A percentile compares a stretch with the other conserved stretches of the same genome.
Evolutionary conservation across 805 yeast genomes (phyloP).

Genomic region (Lachancea waltii): DNA sequence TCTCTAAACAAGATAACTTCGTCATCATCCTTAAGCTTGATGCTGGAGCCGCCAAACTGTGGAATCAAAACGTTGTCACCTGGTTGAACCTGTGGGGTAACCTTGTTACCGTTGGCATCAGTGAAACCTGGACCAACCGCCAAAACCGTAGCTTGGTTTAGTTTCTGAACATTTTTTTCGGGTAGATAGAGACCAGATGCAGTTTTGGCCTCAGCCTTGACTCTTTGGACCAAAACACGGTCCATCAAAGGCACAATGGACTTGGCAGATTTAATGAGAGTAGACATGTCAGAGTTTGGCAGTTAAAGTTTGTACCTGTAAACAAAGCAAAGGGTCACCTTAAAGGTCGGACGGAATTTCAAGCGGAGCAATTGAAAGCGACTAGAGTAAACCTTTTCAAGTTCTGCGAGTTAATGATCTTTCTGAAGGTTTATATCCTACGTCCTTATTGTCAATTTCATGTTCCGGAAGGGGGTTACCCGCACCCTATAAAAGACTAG

Average conservation of each 20-base stretch:
- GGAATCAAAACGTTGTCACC: conserved; percentile 97
- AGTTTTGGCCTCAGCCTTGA: conserved; percentile 85
- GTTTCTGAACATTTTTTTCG: conserved; percentile 91
- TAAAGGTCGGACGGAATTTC: too few species aligned
- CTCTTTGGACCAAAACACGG: conserved; percentile 92
- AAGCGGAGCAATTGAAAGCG: too few species aligned
- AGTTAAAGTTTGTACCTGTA: too few species aligned
- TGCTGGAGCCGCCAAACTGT: conserved; percentile 83
- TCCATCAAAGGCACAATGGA: conserved; percentile 88
- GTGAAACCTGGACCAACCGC: conserved; percentile 94
- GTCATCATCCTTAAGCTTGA: conserved; percentile 80
- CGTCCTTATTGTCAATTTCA: too few species aligned
- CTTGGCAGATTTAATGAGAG: conserved; percentile 74
- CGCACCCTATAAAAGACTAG: background rate
- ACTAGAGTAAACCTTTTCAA: too few species aligned
- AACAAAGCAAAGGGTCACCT: too few species aligned
- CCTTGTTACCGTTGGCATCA: conserved; percentile 65
- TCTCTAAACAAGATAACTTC: conserved; percentile 80
- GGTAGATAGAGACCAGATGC: conserved; percentile 91
- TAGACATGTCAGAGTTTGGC: conserved; percentile 35
- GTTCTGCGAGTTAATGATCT: too few species aligned
- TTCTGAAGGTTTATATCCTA: too few species aligned
- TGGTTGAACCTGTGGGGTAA: conserved; percentile 67
- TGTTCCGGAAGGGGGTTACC: too few species aligned
- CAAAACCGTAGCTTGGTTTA: conserved; percentile 84